Evolutionary conservation across 768 basidiomycete genomes (phyloP).

Genomic region (Mycena sanguinolenta): DNA sequence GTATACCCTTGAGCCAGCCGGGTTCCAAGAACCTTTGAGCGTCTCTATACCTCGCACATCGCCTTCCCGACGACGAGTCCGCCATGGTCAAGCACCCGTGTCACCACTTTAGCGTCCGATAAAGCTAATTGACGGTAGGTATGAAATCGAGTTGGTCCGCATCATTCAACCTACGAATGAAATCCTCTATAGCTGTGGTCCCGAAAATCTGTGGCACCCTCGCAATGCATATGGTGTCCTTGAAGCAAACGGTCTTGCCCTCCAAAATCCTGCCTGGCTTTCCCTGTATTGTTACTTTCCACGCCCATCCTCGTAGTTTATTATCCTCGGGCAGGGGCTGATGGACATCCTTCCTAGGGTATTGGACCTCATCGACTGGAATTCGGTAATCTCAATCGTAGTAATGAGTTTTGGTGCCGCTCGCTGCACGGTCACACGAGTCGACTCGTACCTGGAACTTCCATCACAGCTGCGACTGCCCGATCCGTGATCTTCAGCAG

Average conservation of each 20-base stretch:
- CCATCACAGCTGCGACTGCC: slow-evolving; percentile 31
- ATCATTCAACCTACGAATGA: slow-evolving; percentile 24
- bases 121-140: slow-evolving; percentile 34
- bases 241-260: slow-evolving; percentile 56
- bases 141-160: not conserved
- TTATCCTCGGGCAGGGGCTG: slow-evolving; percentile 44
- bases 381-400: slow-evolving; percentile 35
- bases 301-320: slow-evolving; percentile 50
- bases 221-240: slow-evolving; percentile 57
- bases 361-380: slow-evolving; percentile 35
- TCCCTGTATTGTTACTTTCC: slow-evolving; percentile 49
- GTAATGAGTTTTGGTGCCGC: not conserved
- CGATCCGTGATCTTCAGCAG: slow-evolving; percentile 21
- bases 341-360: slow-evolving; percentile 41
- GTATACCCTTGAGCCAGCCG: not conserved
- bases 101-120: slow-evolving; percentile 60
- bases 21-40: not conserved
- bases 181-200: slow-evolving; percentile 52
- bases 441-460: too few species aligned
- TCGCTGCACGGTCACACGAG: too few species aligned
- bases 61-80: slow-evolving; percentile 55
- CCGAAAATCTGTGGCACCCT: slow-evolving; percentile 59
- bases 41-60: slow-evolving; percentile 51
- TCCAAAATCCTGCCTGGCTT: slow-evolving; percentile 48
- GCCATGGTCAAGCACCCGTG: slow-evolving; percentile 57